Evolutionary conservation across 768 basidiomycete species (phyloP).

Genomic region (Xanthoconium purpureum): DNA sequence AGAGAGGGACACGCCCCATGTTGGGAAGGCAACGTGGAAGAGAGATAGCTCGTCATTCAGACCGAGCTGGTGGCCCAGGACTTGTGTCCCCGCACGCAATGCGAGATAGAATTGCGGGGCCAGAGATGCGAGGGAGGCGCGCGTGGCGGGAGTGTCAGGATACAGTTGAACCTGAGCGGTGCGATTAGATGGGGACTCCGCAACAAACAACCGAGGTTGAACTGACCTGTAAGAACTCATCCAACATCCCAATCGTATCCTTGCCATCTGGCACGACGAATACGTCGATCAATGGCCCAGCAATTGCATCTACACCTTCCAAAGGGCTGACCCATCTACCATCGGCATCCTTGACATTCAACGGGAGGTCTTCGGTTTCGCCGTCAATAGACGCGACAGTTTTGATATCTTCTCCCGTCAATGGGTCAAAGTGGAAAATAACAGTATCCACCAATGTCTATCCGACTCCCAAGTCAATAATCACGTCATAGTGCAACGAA

Average conservation of each 20-base stretch:
- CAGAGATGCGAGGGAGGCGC: conserved; percentile 41
- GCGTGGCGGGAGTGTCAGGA: conserved; percentile 52
- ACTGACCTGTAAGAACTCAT: conserved; percentile 72
- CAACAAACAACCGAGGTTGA: background rate
- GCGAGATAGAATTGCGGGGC: conserved; percentile 54
- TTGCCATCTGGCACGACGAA: conserved; percentile 47
- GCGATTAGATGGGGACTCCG: background rate
- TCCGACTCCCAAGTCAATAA: conserved; percentile 5
- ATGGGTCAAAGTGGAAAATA: conserved; percentile 69
- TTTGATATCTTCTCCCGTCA: conserved; percentile 67
- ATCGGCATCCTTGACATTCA: conserved; percentile 2
- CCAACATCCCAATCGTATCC: conserved; percentile 63
- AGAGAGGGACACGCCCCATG: conserved; percentile 63
- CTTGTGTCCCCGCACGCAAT: conserved; percentile 45
- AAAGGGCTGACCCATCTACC: conserved; percentile 36
- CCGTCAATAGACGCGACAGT: conserved; percentile 20
- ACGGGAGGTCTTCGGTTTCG: background rate
- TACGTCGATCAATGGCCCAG: conserved; percentile 56
- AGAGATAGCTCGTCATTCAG: conserved; percentile 42
- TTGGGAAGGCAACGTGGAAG: conserved; percentile 51
- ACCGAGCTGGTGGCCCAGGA: conserved; percentile 57
- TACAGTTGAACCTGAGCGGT: conserved; percentile 56
- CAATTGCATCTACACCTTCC: conserved; percentile 59
- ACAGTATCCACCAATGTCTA: conserved; percentile 69
- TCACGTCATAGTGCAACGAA: background rate